Evolutionary conservation across 306 rosid genomes (phyloP).

Genomic region (Vicia villosa): DNA sequence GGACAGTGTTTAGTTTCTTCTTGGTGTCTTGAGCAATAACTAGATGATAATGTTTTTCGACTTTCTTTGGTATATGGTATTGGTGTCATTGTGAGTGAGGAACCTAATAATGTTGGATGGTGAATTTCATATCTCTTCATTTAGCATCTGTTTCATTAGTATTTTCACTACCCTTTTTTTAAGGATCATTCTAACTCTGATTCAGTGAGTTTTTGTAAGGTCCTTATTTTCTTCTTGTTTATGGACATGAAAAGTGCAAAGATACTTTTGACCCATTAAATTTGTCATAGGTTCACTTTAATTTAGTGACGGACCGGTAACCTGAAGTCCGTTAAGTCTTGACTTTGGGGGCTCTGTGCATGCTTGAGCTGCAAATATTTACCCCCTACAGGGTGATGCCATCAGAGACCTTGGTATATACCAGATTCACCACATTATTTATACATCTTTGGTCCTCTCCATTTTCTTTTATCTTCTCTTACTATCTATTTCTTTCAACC

Average conservation of each 20-base stretch:
- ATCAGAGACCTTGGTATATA: too few species aligned
- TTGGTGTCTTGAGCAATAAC: slow-evolving; percentile 30
- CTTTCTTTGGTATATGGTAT: slow-evolving; percentile 23
- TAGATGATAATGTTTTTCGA: slow-evolving; percentile 34
- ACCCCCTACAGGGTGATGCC: too few species aligned
- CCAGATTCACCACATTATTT: too few species aligned
- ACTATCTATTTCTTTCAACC: too few species aligned
- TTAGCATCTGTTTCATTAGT: slow-evolving; percentile 19
- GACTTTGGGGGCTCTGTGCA: neutral
- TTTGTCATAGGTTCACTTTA: neutral
- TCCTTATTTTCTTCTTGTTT: neutral
- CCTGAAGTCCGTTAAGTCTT: neutral
- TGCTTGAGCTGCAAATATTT: neutral
- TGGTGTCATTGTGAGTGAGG: slow-evolving; percentile 33
- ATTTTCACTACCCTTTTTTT: neutral
- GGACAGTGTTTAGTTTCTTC: slow-evolving; percentile 41
- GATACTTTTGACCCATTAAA: neutral
- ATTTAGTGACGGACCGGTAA: neutral
- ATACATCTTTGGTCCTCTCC: too few species aligned
- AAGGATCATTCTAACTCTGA: neutral
- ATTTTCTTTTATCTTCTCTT: too few species aligned
- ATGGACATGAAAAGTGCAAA: slow-evolving; percentile 1
- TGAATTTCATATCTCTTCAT: slow-evolving; percentile 23
- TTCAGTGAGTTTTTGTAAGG: neutral
- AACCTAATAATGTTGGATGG: slow-evolving; percentile 16